Evolutionary conservation across 495 filamentous ascomycete species (phyloP), one percentile per base, ranked within the genome.

Genomic region (Letharia lupina): DNA sequence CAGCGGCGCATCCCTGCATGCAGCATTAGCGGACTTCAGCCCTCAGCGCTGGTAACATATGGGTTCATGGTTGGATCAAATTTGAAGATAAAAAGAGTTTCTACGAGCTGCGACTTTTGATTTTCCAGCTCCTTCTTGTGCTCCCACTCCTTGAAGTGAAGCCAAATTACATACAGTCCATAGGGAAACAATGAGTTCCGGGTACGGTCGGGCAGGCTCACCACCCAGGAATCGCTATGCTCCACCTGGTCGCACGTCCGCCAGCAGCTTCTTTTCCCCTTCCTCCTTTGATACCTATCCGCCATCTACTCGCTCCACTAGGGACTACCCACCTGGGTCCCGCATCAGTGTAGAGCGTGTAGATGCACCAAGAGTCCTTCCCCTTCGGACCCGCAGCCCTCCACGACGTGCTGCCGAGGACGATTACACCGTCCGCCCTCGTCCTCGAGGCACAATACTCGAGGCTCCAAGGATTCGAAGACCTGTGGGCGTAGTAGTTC

Each of bases 281-380:
- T 64, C 69, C 56, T 65, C 69, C 48, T 67, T 65, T 59, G 64
- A 72, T 45, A 48, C 56, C 47, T 69, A 72, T 44, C 45, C 60
- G 31, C 56, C 62, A 31, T 50, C 69, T 33, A 62, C 54, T 57
- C 66, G 69, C n/a, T 50, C 71, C 18, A 67, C 56, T 40, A 61
- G 69, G 28, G 69, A 70, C 18, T 61, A 72, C 35, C 39, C 68
- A 4, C 39, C 68, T 44, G 67, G 48, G 16, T 67, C 71, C 23
- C 69, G 65, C n/a, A 61, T 63, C 56, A 70, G 69, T 42, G 64
- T 58, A 31, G 71, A 72, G 42, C 71, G 67, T 33, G 52, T 67
- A 42, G 63, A 39, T 54, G 64, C 60, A 57, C 41, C 67, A 23
- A 71, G 69, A 33, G 47, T 59, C 40, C 47, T 60, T 31, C 58